These are phyloP conservation scores for Flaveria brownii DNA, from an alignment of 129 eudicot genomes.

Conservation along the genomic window DNA sequence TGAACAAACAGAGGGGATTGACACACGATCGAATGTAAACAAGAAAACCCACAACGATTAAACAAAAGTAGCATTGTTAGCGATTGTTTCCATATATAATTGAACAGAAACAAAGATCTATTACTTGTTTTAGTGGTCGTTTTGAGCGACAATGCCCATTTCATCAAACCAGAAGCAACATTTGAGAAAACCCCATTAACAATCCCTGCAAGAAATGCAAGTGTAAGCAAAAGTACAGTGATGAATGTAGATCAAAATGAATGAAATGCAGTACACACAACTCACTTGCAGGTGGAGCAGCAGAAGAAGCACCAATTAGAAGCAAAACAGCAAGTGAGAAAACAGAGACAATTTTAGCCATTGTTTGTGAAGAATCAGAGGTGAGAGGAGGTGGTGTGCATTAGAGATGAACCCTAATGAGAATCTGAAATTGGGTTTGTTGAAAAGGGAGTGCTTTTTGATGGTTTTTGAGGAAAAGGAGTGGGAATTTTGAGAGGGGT, in stretches of 20 bases:
- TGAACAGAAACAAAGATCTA: constrained; percentile 23
- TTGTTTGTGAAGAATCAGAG: constrained; percentile 28
- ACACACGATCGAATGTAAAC: too few relatives aligned
- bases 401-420: constrained; percentile 45
- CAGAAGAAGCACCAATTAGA: constrained; percentile 47
- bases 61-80: too few relatives aligned
- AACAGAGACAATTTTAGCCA: constrained; percentile 39
- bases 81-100: constrained; percentile 1
- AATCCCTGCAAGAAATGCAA: constrained; percentile 54
- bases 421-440: constrained; percentile 30
- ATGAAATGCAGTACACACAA: constrained; percentile 33
- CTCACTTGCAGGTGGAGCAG: constrained; percentile 84
- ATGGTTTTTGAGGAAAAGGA: constrained; percentile 41
- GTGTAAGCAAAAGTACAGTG: not conserved
- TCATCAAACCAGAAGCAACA: constrained; percentile 61
- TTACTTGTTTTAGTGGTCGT: constrained; percentile 80
- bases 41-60: not conserved
- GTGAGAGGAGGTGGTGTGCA: constrained; percentile 11
- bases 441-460: constrained; percentile 35
- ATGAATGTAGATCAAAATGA: not conserved
- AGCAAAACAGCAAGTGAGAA: constrained; percentile 48
- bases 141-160: constrained; percentile 81
- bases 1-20: too few relatives aligned
- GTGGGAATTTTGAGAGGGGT: constrained; percentile 16
- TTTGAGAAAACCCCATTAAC: constrained; percentile 81